Base-by-base conservation (phyloP, 2,329 filamentous ascomycete species). In the Daldinia eschscholtzii region DNA sequence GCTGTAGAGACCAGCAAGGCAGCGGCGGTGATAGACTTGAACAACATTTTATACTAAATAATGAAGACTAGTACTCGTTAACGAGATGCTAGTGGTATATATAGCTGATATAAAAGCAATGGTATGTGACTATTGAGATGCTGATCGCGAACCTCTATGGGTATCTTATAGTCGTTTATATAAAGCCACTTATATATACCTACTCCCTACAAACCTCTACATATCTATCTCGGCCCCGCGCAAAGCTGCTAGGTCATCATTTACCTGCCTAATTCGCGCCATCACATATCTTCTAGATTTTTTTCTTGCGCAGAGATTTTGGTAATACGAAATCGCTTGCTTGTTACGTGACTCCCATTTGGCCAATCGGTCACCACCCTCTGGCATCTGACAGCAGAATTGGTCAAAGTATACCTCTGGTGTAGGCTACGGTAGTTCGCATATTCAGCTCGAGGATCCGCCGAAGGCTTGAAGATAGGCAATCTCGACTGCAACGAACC, bases 1-100 rank as follows among this genome's bases (percentile, higher is more conserved):
- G 72, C 75, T 55, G 70, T 63, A 9, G 66, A 71, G 53, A 71
- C 74, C 73, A 76, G 35, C 15, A 76, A 62, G 39, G 72, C 73
- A 33, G 71, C 62, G 23, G 71, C 56, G 23, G 70, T 59, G 41
- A 66, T 41, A 28, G 68, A 59, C 26, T 74, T 75, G 71, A 76
- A 72, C 48, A 76, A 63, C 75, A 76, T 76, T 7, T 42, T 48
- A 30, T 52, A 30, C 15, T 9, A 26, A 52, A 7, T 28, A 33
- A n/a, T 9, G 6, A 15, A 28, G 44, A 10, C 26, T 33, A 52
- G 6, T n/a, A n/a, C 33, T 52, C 12, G 13, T 39, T 13, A 15
- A 39, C 1, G 13, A 39, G 30, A 39, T 13, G 35, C 23, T 23
- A 56, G 50, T 33, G 3, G 15, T 48, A 44, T n/a, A 15, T 28